A percentile compares a stretch with the other conserved stretches of the same genome.
These are phyloP conservation scores for Mortierella alpina DNA, from an alignment of 192 early-diverging fungal genomes.

Conservation along the genomic window DNA sequence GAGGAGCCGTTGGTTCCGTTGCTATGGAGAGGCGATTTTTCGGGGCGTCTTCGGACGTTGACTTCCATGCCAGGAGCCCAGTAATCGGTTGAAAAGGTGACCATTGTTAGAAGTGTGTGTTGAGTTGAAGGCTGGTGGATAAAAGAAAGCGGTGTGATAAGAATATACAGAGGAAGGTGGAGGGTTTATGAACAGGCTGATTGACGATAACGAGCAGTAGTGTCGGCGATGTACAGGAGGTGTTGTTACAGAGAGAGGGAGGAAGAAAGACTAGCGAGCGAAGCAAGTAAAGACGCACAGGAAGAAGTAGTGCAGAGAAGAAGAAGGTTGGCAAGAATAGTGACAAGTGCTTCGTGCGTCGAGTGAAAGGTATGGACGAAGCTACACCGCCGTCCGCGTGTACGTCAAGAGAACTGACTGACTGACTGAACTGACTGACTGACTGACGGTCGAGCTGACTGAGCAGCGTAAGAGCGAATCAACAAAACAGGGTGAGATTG, in stretches of 20 bases:
- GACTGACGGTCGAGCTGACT: too few species aligned
- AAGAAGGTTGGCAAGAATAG: not conserved
- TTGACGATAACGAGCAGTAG: not conserved
- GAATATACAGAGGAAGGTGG: not conserved
- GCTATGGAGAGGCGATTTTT: constrained; percentile 16
- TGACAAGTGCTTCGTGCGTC: too few species aligned
- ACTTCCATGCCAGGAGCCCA: constrained; percentile 59
- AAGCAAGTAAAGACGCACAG: not conserved
- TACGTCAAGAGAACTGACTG: too few species aligned
- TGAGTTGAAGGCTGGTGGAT: not conserved
- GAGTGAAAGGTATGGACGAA: too few species aligned
- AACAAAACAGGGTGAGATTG: not conserved
- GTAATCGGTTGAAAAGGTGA: constrained; percentile 61
- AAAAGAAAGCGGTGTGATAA: not conserved
- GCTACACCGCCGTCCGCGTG: too few species aligned
- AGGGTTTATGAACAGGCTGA: not conserved
- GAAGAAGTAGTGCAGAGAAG: not conserved
- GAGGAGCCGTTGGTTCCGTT: not conserved
- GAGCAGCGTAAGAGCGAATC: not conserved
- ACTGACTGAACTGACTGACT: too few species aligned
- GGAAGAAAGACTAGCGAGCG: not conserved
- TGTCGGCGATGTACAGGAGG: not conserved
- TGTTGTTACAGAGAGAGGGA: not conserved
- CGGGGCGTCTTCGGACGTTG: constrained; percentile 54
- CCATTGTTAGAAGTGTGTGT: constrained; percentile 31